These are phyloP conservation scores for Emmonsiellopsis sp. DNA, from an alignment of 2,329 filamentous ascomycete genomes.

Conservation along the genomic window DNA sequence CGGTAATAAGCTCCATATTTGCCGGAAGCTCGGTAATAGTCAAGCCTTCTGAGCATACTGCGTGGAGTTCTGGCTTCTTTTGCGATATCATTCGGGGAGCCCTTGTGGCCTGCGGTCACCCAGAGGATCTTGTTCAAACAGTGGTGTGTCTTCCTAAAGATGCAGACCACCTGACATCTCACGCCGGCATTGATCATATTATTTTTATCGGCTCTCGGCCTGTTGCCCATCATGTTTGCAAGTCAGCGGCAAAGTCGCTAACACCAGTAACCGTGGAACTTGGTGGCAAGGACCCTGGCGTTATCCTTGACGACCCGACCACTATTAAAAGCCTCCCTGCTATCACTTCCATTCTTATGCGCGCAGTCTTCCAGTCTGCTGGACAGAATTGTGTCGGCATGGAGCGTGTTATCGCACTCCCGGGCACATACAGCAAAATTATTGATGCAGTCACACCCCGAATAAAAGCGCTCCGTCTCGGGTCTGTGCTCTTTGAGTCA, in stretches of 20 bases:
- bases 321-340: conserved; percentile 52
- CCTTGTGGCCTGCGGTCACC: conserved; percentile 71
- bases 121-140: conserved; percentile 70
- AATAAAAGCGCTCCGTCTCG: conserved; percentile 65
- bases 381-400: conserved; percentile 98
- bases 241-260: conserved; percentile 74
- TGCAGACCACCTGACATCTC: conserved; percentile 73
- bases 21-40: conserved; percentile 85
- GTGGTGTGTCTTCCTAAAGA: conserved; percentile 81
- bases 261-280: conserved; percentile 85
- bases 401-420: conserved; percentile 77
- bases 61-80: conserved; percentile 84
- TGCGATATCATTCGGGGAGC: conserved; percentile 67
- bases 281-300: conserved; percentile 87
- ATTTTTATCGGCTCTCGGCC: conserved; percentile 91
- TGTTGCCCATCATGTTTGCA: conserved; percentile 80
- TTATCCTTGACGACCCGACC: conserved; percentile 69
- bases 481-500: conserved; percentile 53
- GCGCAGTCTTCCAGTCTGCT: conserved; percentile 87
- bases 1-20: conserved; percentile 83
- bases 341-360: conserved; percentile 73
- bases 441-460: conserved; percentile 61
- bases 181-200: conserved; percentile 73
- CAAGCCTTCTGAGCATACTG: conserved; percentile 91
- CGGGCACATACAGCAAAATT: conserved; percentile 65